Evolutionary conservation across 768 basidiomycete species (phyloP).

Genomic region (Macrolepiota fuliginosa): DNA sequence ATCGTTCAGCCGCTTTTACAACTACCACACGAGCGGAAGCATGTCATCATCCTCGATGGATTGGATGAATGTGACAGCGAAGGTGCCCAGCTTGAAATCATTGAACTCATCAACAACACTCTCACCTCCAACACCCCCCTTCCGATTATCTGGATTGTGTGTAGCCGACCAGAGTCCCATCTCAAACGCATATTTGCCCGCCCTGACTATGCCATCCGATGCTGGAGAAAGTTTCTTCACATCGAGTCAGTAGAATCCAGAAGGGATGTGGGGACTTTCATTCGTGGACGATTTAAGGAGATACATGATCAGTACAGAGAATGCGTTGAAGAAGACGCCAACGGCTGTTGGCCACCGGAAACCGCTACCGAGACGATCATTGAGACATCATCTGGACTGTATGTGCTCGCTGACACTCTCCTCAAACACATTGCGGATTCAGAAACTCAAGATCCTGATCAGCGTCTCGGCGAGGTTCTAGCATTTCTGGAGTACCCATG

Average conservation of each 20-base stretch:
- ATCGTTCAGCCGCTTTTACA: too few species aligned
- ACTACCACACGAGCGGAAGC: too few species aligned
- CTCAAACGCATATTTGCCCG: neutral
- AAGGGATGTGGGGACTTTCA: too few species aligned
- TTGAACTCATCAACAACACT: neutral
- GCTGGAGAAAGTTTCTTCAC: neutral
- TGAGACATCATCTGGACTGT: neutral
- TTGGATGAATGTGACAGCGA: neutral
- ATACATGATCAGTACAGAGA: too few species aligned
- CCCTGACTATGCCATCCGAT: neutral
- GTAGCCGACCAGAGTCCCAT: neutral
- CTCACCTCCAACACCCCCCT: neutral
- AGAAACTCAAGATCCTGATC: neutral
- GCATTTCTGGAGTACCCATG: neutral
- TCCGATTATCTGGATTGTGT: too few species aligned
- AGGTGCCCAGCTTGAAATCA: neutral
- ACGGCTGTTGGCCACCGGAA: conserved; percentile 2
- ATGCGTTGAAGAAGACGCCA: too few species aligned
- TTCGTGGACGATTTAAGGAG: too few species aligned
- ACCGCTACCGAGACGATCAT: neutral
- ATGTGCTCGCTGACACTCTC: neutral
- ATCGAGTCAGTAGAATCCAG: too few species aligned
- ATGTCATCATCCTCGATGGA: neutral
- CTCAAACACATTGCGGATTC: neutral
- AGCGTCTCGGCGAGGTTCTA: too few species aligned